Evolutionary conservation across 139 green algal species (phyloP).

Genomic region (Chlorella ohadii): DNA sequence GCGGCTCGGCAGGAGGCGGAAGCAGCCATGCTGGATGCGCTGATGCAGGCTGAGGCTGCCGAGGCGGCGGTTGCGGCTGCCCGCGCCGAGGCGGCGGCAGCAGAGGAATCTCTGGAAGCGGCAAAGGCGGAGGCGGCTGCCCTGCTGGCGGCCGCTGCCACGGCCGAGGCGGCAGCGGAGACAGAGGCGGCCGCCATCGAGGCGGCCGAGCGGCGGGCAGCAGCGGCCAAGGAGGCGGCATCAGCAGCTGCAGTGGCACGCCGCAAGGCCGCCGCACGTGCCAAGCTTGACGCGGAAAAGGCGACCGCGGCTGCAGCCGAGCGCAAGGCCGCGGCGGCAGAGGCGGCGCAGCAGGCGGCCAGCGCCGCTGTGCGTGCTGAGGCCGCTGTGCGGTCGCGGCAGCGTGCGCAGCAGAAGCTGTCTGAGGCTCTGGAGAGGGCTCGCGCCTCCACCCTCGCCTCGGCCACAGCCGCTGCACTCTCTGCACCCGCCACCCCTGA

Average conservation of each 20-base stretch:
- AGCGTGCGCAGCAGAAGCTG: slow-evolving; percentile 22
- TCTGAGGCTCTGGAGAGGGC: not conserved
- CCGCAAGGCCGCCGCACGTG: not conserved
- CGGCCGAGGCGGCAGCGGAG: slow-evolving; percentile 7
- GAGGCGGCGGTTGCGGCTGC: slow-evolving; percentile 6
- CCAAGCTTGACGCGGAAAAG: not conserved
- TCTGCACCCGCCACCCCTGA: slow-evolving; percentile 4
- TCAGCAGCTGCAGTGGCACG: not conserved
- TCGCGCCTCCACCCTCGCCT: not conserved
- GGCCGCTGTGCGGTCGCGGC: not conserved
- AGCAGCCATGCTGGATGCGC: slow-evolving; percentile 20
- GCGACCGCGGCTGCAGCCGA: not conserved
- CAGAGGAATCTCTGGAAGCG: not conserved
- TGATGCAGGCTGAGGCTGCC: slow-evolving; percentile 12
- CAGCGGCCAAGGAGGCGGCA: not conserved
- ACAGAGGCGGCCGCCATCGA: not conserved
- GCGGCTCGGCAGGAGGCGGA: slow-evolving; percentile 14
- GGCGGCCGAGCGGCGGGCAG: not conserved
- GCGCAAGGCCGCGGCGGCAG: not conserved
- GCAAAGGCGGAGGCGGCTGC: slow-evolving; percentile 13
- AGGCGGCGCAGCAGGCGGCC: slow-evolving; percentile 10
- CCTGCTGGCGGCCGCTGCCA: slow-evolving; percentile 7
- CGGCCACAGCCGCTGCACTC: not conserved
- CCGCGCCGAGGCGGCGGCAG: slow-evolving; percentile 10
- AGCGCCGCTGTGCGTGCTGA: slow-evolving; percentile 7